Conservation (phyloP, 2,329 filamentous ascomycete species). For the Harringtonia aguacate region DNA sequence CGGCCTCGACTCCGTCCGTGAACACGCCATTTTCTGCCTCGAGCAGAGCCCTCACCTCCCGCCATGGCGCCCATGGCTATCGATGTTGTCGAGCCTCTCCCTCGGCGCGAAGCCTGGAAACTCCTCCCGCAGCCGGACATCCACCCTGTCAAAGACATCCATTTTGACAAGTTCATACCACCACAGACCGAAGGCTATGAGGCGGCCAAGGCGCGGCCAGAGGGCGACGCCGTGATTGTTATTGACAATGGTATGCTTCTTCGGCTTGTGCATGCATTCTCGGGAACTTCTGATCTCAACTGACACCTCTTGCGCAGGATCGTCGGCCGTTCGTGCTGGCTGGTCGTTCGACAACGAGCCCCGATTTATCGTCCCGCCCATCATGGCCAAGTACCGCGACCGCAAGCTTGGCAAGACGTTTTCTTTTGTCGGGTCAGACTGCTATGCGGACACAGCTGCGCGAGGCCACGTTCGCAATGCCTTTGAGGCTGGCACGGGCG, state of each 20-base stretch:
- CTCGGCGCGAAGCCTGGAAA: constrained; percentile 29
- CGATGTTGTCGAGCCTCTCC: constrained; percentile 33
- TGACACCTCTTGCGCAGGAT: constrained; percentile 47
- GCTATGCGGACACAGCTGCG: constrained; percentile 89
- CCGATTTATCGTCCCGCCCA: constrained; percentile 69
- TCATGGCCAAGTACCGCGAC: constrained; percentile 92
- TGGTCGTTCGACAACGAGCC: constrained; percentile 91
- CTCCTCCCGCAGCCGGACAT: constrained; percentile 42
- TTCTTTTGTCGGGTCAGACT: constrained; percentile 84
- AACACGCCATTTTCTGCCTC: too few species aligned
- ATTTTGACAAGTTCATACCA: constrained; percentile 44
- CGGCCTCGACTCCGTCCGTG: too few species aligned
- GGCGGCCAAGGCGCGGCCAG: constrained; percentile 46
- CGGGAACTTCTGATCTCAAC: not conserved
- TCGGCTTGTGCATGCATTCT: not conserved
- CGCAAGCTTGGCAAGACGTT: constrained; percentile 87
- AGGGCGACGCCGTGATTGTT: constrained; percentile 66
- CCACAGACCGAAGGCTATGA: constrained; percentile 58
- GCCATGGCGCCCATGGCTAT: constrained; percentile 44
- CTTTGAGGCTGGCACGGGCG: constrained; percentile 82
- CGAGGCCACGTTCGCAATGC: constrained; percentile 81
- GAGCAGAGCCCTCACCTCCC: not conserved
- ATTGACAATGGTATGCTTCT: constrained; percentile 97
- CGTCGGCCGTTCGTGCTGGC: constrained; percentile 78
- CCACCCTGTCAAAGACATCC: constrained; percentile 50